Percentiles rank a stretch among this genome's conserved stretches.
These are phyloP conservation scores for Trichomonascaceae sp. DNA, from an alignment of 1,139 yeast genomes.

Conservation along the genomic window DNA sequence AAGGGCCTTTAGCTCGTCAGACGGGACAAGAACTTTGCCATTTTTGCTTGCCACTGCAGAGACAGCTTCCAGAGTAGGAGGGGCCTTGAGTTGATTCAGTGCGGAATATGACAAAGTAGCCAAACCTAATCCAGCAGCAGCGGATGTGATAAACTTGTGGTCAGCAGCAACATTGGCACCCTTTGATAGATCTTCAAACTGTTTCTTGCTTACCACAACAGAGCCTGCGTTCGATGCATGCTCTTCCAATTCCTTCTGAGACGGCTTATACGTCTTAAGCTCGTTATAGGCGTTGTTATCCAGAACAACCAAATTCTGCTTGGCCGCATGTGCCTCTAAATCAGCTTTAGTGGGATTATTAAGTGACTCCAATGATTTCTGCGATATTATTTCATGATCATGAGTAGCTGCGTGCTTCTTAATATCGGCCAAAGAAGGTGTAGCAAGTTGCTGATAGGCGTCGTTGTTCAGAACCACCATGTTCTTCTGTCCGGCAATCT, in stretches of 20 bases:
- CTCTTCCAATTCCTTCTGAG: conserved; percentile 15
- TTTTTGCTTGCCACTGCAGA: conserved; percentile 29
- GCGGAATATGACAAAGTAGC: conserved; percentile 33
- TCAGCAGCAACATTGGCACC: conserved; percentile 28
- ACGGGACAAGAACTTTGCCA: conserved; percentile 21
- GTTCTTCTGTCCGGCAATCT: conserved; percentile 19
- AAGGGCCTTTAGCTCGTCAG: conserved; percentile 16
- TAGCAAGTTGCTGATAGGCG: conserved; percentile 19
- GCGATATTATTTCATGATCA: conserved; percentile 42
- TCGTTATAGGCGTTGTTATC: conserved; percentile 19
- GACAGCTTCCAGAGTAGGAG: conserved; percentile 22
- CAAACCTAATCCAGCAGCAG: conserved; percentile 36
- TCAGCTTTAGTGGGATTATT: conserved; percentile 20
- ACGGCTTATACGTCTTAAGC: conserved; percentile 16
- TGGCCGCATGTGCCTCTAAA: conserved; percentile 16
- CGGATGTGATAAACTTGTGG: conserved; percentile 23
- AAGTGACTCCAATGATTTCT: conserved; percentile 25
- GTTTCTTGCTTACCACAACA: conserved; percentile 22
- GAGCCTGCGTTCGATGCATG: conserved; percentile 17
- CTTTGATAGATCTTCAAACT: conserved; percentile 29
- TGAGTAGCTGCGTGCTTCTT: conserved; percentile 13
- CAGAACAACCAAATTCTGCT: conserved; percentile 28
- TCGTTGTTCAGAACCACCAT: conserved; percentile 20
- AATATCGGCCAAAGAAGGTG: conserved; percentile 14
- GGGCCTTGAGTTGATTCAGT: conserved; percentile 19